phyloP scores from a whole-genome alignment of 768 basidiomycete species.

The Gloeopeniophorella convolvens region DNA sequence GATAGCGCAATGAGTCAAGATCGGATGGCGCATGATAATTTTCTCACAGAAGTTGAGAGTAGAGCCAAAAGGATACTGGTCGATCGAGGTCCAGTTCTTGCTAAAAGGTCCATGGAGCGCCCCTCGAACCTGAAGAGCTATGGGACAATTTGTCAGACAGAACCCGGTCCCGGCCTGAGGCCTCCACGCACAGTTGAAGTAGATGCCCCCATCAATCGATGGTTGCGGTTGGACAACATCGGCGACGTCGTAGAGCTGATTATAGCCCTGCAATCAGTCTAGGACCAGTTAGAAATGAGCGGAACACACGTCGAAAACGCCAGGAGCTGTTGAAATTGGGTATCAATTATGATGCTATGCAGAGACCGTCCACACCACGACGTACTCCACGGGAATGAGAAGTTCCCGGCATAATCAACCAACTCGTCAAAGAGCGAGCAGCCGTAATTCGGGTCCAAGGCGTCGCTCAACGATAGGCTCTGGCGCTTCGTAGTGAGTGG shows the following conservation, averaged over 20 bases:
- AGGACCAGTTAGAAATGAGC: not conserved
- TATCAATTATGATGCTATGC: not conserved
- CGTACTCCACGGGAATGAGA: conserved; percentile 53
- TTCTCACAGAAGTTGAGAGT: conserved; percentile 9
- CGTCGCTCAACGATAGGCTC: not conserved
- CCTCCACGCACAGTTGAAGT: conserved; percentile 50
- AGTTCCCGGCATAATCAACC: conserved; percentile 68
- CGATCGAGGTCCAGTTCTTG: conserved; percentile 35
- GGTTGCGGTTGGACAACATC: conserved; percentile 41
- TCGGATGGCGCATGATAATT: not conserved
- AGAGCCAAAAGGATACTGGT: conserved; percentile 11
- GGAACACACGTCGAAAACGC: conserved; percentile 12
- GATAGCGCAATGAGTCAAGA: not conserved
- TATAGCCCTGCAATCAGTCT: not conserved
- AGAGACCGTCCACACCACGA: not conserved
- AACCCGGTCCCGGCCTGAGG: not conserved
- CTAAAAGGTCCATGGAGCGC: conserved; percentile 67
- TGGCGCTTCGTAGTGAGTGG: conserved; percentile 3
- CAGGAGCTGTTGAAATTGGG: not conserved
- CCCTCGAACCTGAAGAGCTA: conserved; percentile 48
- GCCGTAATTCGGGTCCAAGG: conserved; percentile 29
- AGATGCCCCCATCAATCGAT: conserved; percentile 44
- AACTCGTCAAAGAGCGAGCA: conserved; percentile 60
- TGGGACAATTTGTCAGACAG: not conserved
- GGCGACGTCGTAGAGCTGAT: conserved; percentile 26